Evolutionary conservation across 768 basidiomycete species (phyloP).

Genomic region (Tylopilus sp.): DNA sequence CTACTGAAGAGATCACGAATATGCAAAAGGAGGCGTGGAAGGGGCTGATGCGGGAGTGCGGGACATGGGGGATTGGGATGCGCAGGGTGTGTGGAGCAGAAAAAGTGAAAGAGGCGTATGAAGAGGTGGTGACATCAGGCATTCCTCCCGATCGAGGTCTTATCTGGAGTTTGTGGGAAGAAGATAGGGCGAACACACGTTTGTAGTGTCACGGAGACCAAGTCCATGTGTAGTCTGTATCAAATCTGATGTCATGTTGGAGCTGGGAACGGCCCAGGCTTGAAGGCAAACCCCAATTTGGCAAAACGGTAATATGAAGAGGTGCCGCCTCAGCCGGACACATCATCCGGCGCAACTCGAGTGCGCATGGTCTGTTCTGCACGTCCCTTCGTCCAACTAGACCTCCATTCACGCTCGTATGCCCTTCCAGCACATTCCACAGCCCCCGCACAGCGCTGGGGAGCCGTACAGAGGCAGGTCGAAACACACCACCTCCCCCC

Average conservation of each 20-base stretch:
- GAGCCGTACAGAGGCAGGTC: constrained; percentile 41
- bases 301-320: background rate
- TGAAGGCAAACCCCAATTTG: constrained; percentile 9
- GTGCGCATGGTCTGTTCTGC: background rate
- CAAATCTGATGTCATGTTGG: background rate
- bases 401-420: constrained; percentile 5
- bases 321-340: background rate
- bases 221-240: background rate
- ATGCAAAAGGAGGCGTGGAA: constrained; percentile 57
- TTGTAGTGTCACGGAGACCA: constrained; percentile 3
- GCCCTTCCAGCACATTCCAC: constrained; percentile 41
- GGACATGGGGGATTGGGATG: constrained; percentile 49
- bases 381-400: background rate
- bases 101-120: constrained; percentile 48
- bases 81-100: constrained; percentile 46
- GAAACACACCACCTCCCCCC: background rate
- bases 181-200: constrained; percentile 11
- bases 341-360: constrained; percentile 2
- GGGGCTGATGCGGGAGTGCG: constrained; percentile 54
- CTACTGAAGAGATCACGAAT: constrained; percentile 42
- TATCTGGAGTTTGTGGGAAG: constrained; percentile 67
- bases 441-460: constrained; percentile 60
- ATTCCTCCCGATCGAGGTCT: constrained; percentile 54
- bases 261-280: background rate
- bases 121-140: constrained; percentile 40